These are phyloP conservation scores for Chaetomidium leptoderma DNA, from an alignment of 495 filamentous ascomycete genomes.

Conservation along the genomic window DNA sequence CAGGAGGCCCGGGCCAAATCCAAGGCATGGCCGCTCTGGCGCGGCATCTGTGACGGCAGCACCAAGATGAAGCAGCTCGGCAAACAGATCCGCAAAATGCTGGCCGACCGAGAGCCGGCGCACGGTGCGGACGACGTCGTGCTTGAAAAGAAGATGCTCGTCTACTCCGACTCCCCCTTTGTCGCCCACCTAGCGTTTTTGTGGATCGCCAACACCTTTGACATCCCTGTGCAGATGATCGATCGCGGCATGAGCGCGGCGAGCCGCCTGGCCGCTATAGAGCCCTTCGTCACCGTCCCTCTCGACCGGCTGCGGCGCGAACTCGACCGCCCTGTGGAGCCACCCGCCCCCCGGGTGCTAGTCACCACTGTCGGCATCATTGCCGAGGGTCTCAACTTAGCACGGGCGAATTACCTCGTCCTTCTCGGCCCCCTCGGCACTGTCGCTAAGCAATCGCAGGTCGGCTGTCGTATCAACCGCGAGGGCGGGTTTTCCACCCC, in stretches of 20 bases:
- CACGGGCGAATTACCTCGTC: constrained; percentile 4
- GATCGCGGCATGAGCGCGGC: constrained; percentile 7
- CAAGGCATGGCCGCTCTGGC: constrained; percentile 3
- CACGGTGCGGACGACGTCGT: neutral
- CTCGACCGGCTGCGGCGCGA: constrained; percentile 5
- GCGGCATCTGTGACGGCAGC: constrained; percentile 1
- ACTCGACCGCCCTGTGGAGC: neutral
- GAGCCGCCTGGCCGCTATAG: constrained; percentile 3
- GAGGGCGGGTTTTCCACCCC: constrained; percentile 6
- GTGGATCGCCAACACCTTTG: constrained; percentile 6
- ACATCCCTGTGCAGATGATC: constrained; percentile 4
- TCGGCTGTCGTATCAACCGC: constrained; percentile 8
- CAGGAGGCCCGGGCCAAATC: neutral
- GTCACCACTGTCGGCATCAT: constrained; percentile 9
- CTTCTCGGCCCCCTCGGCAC: constrained; percentile 8
- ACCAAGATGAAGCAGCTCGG: constrained; percentile 2
- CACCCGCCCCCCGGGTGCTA: neutral
- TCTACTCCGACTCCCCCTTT: constrained; percentile 5
- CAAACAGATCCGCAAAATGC: constrained; percentile 4
- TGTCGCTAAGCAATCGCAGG: constrained; percentile 1
- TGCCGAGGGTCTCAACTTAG: constrained; percentile 8
- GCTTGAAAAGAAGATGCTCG: constrained; percentile 2
- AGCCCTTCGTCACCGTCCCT: constrained; percentile 6
- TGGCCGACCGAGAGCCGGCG: constrained; percentile 4
- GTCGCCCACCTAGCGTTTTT: constrained; percentile 9